These are phyloP conservation scores for Monosporascus cannonballus DNA, from an alignment of 2,329 filamentous ascomycete genomes.

Conservation along the genomic window DNA sequence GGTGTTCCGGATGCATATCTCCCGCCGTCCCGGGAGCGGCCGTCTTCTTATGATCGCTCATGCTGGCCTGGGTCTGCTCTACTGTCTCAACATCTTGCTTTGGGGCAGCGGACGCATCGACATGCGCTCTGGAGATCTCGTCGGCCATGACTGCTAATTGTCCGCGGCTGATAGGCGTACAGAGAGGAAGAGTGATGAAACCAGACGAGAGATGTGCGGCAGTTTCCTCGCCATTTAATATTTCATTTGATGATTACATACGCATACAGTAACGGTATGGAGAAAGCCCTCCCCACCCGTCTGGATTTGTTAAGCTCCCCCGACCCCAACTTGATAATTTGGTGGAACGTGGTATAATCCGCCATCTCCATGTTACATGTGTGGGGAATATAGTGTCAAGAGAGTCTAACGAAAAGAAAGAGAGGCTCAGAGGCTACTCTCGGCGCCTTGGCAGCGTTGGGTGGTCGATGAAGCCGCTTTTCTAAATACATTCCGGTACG, in stretches of 20 bases:
- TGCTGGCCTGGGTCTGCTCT: conserved; percentile 8
- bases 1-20: conserved; percentile 39
- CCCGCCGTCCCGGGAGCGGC: conserved; percentile 5
- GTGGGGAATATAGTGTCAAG: conserved; percentile 6
- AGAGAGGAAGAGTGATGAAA: neutral
- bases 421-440: conserved; percentile 17
- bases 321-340: neutral
- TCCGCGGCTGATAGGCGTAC: neutral
- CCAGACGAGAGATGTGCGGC: neutral
- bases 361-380: conserved; percentile 1
- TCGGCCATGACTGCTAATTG: conserved; percentile 12
- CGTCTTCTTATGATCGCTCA: neutral
- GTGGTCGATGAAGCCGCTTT: neutral
- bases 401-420: conserved; percentile 3
- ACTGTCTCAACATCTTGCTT: conserved; percentile 16
- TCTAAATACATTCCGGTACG: no score
- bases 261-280: neutral
- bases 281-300: neutral
- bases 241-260: neutral
- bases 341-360: neutral
- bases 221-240: neutral
- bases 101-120: neutral
- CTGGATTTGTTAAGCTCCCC: no score
- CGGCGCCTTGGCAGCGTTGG: conserved; percentile 17
- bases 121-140: conserved; percentile 16